Conservation (phyloP, 2,329 filamentous ascomycete species). For the Orbilia ellipsospora region DNA sequence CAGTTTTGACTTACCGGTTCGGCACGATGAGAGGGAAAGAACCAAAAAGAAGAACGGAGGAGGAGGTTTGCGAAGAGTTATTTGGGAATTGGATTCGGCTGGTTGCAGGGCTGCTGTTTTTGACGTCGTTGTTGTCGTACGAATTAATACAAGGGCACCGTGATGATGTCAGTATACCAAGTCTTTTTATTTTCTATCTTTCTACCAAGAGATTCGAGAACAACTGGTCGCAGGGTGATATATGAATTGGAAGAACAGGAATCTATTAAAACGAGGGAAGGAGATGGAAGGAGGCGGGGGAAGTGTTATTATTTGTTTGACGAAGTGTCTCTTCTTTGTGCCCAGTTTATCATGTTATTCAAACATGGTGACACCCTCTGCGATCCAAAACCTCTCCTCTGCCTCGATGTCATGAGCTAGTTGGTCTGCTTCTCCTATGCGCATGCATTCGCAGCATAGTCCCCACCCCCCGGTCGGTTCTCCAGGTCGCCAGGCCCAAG, state of each 20-base stretch:
- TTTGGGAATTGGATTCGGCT: background rate
- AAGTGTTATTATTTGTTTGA: background rate
- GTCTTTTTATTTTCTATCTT: too few species aligned
- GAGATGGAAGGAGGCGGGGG: background rate
- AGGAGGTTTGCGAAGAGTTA: background rate
- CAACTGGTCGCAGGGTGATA: too few species aligned
- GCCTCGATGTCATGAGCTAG: background rate
- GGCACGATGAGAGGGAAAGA: background rate
- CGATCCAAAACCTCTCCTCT: conserved; percentile 6
- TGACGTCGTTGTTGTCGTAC: background rate
- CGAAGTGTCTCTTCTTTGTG: background rate
- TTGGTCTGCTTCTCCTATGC: background rate
- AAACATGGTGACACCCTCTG: conserved; percentile 6
- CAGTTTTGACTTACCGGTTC: background rate
- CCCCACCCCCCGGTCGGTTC: too few species aligned
- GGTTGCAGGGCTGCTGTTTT: background rate
- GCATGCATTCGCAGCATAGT: too few species aligned
- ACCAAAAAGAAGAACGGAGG: background rate
- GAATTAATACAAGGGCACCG: background rate
- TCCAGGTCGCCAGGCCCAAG: too few species aligned
- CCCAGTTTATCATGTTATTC: background rate
- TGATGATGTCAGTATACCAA: conserved; percentile 1
- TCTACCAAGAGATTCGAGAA: background rate
- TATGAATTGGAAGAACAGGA: too few species aligned
- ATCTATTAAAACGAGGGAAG: background rate